Evolutionary conservation across 768 basidiomycete species (phyloP).

Genomic region (Tylopilus plumbeoviolaceoides): DNA sequence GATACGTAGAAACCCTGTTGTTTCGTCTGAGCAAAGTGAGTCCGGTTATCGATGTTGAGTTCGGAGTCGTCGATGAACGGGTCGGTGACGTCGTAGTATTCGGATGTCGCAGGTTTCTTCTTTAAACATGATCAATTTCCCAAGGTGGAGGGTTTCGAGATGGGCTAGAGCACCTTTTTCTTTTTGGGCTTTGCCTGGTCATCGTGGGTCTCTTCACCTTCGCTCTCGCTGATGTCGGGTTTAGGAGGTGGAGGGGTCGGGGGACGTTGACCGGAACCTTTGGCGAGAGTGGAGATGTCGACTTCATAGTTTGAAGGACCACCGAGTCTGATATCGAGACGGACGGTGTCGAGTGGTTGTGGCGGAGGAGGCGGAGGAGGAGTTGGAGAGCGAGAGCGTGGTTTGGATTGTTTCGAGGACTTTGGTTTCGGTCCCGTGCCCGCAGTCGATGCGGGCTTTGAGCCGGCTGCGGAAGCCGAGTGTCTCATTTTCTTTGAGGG

Average conservation of each 20-base stretch:
- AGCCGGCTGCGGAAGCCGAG: slow-evolving; percentile 23
- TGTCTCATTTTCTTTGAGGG: slow-evolving; percentile 28
- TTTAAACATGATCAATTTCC: slow-evolving; percentile 17
- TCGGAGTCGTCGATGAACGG: slow-evolving; percentile 99
- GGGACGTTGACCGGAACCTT: slow-evolving; percentile 61
- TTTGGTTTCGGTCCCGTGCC: slow-evolving; percentile 47
- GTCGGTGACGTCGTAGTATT: slow-evolving; percentile 89
- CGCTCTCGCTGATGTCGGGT: slow-evolving; percentile 54
- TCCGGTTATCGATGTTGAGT: slow-evolving; percentile 83
- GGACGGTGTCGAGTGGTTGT: slow-evolving; percentile 56
- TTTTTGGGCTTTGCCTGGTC: slow-evolving; percentile 32
- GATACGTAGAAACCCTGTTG: slow-evolving; percentile 93
- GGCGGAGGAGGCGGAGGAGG: slow-evolving; percentile 40
- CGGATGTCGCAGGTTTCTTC: slow-evolving; percentile 53
- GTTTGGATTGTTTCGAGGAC: slow-evolving; percentile 41
- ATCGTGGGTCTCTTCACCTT: slow-evolving; percentile 42
- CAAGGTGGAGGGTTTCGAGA: neutral
- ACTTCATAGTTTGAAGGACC: slow-evolving; percentile 75
- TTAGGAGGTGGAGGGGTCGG: slow-evolving; percentile 50
- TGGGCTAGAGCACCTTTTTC: slow-evolving; percentile 34
- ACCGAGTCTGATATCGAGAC: slow-evolving; percentile 65
- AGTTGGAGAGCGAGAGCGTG: slow-evolving; percentile 55
- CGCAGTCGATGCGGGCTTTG: slow-evolving; percentile 29
- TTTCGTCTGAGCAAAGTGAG: slow-evolving; percentile 86
- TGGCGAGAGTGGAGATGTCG: slow-evolving; percentile 54